phyloP scores from a whole-genome alignment of 1,139 yeast species.

The Yamadazyma epiphylla region DNA sequence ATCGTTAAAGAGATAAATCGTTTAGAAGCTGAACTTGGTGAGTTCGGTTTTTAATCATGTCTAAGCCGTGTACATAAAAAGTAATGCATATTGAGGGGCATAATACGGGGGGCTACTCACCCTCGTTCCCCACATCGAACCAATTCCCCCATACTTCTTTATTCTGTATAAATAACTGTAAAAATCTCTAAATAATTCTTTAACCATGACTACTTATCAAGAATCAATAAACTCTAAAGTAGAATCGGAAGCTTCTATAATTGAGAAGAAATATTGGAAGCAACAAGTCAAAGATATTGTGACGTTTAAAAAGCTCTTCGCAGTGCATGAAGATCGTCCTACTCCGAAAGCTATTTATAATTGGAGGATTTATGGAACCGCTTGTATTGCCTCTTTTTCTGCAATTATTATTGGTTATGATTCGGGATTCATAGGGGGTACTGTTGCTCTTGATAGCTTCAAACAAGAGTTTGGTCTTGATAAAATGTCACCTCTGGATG shows the following conservation, averaged over 20 bases:
- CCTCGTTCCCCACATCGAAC: no score
- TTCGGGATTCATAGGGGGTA: conserved; percentile 43
- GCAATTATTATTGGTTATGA: conserved; percentile 41
- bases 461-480: conserved; percentile 32
- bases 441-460: conserved; percentile 36
- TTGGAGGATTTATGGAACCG: conserved; percentile 31
- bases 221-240: no score
- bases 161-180: no score
- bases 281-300: conserved; percentile 1
- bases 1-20: conserved; percentile 48
- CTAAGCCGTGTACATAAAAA: not conserved
- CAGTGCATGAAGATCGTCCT: conserved; percentile 35
- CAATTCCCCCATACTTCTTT: no score
- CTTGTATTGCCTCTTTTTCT: conserved; percentile 37
- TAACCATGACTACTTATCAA: no score
- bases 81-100: not conserved
- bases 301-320: conserved; percentile 24
- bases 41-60: conserved; percentile 46
- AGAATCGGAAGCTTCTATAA: no score
- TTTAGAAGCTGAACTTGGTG: conserved; percentile 58
- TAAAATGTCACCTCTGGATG: conserved; percentile 16
- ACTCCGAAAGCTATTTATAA: conserved; percentile 38
- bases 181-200: no score
- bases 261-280: no score
- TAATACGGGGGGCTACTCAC: no score